These are phyloP conservation scores for Neofusicoccum kwambonambiense DNA, from an alignment of 2,329 filamentous ascomycete species.

Conservation along the genomic window DNA sequence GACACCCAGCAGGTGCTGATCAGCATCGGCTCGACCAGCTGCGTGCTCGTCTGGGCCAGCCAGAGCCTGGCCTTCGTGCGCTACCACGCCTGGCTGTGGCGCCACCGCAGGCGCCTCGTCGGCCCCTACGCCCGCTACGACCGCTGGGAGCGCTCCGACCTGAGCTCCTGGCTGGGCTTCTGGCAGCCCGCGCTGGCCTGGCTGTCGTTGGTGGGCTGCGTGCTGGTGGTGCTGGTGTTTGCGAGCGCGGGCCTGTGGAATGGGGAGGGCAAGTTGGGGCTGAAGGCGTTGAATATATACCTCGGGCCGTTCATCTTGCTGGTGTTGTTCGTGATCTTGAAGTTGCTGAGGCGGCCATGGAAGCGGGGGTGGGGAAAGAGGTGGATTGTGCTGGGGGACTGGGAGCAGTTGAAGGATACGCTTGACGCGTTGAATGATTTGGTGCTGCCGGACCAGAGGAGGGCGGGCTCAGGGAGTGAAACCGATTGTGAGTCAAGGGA, in stretches of 20 bases:
- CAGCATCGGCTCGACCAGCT: slow-evolving; percentile 3
- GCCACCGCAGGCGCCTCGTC: neutral
- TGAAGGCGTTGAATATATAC: neutral
- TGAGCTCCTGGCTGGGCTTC: neutral
- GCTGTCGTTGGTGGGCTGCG: slow-evolving; percentile 23
- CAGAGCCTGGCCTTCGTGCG: slow-evolving; percentile 4
- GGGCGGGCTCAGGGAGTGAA: neutral
- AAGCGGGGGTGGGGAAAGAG: neutral
- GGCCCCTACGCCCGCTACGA: neutral
- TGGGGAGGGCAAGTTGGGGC: neutral
- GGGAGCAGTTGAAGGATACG: slow-evolving; percentile 34
- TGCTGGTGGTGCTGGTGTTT: neutral
- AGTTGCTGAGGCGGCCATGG: neutral
- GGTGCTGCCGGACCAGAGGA: neutral
- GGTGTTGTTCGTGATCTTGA: neutral
- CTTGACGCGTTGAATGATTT: slow-evolving; percentile 26
- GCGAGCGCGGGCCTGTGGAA: neutral
- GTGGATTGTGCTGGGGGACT: neutral
- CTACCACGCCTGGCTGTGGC: neutral
- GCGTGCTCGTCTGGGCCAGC: slow-evolving; percentile 5
- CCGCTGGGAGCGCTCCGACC: neutral
- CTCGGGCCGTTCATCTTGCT: neutral
- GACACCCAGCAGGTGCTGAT: slow-evolving; percentile 1
- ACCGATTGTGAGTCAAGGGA: neutral
- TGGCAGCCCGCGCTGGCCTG: neutral